Percentiles rank a stretch among this genome's conserved stretches.
These are phyloP conservation scores for Trichoderma sp. DNA, from an alignment of 2,329 filamentous ascomycete species.

Conservation along the genomic window DNA sequence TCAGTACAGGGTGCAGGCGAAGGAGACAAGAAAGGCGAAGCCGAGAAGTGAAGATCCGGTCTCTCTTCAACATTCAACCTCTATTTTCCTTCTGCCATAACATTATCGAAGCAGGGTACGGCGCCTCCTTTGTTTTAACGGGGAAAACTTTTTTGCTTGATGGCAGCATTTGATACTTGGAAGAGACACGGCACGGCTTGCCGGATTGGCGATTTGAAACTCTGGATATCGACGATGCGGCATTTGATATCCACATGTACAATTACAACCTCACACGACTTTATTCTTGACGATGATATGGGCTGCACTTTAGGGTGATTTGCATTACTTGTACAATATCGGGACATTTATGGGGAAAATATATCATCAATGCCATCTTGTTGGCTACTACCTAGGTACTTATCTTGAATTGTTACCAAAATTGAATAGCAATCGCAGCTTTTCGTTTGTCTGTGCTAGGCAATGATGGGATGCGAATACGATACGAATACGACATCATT, in stretches of 20 bases:
- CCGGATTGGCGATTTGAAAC: not conserved
- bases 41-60: not conserved
- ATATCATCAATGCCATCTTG: not conserved
- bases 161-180: not conserved
- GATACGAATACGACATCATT: not conserved
- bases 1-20: not conserved
- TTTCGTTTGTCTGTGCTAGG: not conserved
- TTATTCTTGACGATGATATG: not conserved
- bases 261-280: not conserved
- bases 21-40: not conserved
- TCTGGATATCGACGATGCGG: not conserved
- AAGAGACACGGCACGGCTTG: not conserved
- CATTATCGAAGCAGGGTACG: not conserved
- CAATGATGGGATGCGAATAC: not conserved
- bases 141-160: not conserved
- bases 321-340: slow-evolving; percentile 3
- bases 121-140: not conserved
- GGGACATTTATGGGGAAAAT: not conserved
- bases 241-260: not conserved
- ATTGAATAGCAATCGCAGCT: not conserved
- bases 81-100: not conserved
- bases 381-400: too few species aligned
- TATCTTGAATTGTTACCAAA: not conserved
- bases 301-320: not conserved
- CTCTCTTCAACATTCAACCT: not conserved